Percentiles rank a stretch among this genome's conserved stretches.
phyloP scores from a whole-genome alignment of 306 rosid genomes.

The Prosopis cineraria region DNA sequence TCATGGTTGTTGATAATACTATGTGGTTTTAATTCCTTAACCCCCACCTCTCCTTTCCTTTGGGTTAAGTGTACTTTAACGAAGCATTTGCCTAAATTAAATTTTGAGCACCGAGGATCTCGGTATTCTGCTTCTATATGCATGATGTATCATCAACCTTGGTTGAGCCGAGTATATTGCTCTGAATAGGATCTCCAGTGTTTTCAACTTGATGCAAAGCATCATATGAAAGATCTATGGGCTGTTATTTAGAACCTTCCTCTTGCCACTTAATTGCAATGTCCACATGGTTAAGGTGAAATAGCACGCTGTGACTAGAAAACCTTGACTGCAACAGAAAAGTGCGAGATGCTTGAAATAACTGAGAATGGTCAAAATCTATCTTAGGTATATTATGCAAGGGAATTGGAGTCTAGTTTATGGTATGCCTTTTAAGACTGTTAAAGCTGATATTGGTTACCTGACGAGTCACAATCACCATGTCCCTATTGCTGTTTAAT shows the following conservation, averaged over 20 bases:
- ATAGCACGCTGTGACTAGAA: background rate
- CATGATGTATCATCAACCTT: background rate
- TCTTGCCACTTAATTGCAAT: background rate
- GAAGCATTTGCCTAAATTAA: background rate
- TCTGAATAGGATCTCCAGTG: background rate
- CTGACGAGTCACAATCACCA: background rate
- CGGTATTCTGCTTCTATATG: background rate
- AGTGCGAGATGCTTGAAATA: slow-evolving; percentile 16
- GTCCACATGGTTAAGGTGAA: background rate
- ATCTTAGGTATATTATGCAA: background rate
- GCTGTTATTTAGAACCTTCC: background rate
- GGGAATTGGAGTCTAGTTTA: slow-evolving; percentile 22
- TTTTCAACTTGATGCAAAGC: background rate
- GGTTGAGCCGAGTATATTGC: background rate
- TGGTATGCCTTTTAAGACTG: background rate
- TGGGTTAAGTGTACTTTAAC: background rate
- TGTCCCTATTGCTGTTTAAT: background rate
- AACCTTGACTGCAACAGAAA: background rate
- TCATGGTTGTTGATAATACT: background rate
- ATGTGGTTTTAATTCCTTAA: background rate
- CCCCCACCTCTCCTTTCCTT: background rate
- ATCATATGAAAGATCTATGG: background rate
- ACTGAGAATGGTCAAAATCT: background rate
- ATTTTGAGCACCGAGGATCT: background rate
- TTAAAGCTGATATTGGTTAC: background rate